Conservation (phyloP, 78 protist genomes). For the Parvularia atlantis region DNA sequence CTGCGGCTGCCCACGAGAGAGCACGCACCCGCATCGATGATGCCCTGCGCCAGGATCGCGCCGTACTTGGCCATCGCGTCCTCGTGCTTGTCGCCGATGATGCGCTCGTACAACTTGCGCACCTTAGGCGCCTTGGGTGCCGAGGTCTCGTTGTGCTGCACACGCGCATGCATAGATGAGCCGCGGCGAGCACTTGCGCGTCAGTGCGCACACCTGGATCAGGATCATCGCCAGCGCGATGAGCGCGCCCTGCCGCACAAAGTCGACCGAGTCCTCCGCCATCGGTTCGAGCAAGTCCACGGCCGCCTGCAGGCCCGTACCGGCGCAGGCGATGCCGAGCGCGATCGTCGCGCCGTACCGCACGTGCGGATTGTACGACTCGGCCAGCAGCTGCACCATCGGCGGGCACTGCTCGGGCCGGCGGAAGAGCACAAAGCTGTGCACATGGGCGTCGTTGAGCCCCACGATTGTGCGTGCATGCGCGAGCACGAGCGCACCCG, state of each 20-base stretch:
- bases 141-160: constrained; percentile 7
- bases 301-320: constrained; percentile 78
- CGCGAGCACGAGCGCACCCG: constrained; percentile 93
- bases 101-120: constrained; percentile 29
- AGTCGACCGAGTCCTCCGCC: constrained; percentile 72
- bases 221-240: constrained; percentile 89
- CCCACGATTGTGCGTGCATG: too few relatives aligned
- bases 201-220: constrained; percentile 33
- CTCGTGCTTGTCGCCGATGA: constrained; percentile 74
- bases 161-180: too few relatives aligned
- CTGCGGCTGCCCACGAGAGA: neutral
- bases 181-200: neutral
- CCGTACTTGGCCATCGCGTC: constrained; percentile 86
- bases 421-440: too few relatives aligned
- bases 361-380: constrained; percentile 96
- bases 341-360: constrained; percentile 96
- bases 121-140: constrained; percentile 24
- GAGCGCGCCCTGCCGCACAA: constrained; percentile 92
- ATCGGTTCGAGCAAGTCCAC: constrained; percentile 63
- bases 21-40: constrained; percentile 81
- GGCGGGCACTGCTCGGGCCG: constrained; percentile 77
- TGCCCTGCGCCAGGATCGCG: constrained; percentile 91
- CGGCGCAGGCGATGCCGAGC: constrained; percentile 95
- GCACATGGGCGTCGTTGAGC: too few relatives aligned
- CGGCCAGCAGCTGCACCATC: constrained; percentile 69